Conservation (phyloP, 306 rosid genomes). For the Lithocarpus polystachyus region DNA sequence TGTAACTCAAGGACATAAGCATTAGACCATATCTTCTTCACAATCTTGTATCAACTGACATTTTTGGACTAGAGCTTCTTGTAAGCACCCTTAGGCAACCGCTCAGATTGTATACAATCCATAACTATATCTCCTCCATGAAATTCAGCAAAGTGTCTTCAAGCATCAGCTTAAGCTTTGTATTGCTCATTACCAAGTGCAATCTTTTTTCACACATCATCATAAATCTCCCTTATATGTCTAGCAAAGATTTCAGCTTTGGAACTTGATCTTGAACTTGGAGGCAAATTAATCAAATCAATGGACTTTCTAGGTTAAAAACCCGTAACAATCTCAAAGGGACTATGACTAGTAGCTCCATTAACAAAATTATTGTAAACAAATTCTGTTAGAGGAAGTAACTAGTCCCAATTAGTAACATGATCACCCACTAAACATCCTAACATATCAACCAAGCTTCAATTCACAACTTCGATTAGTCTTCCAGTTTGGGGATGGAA, state of each 20-base stretch:
- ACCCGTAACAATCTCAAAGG: not conserved
- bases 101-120: not conserved
- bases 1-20: not conserved
- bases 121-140: not conserved
- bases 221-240: not conserved
- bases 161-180: not conserved
- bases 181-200: not conserved
- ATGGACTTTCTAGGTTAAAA: not conserved
- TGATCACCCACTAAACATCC: not conserved
- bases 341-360: not conserved
- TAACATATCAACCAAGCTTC: not conserved
- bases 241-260: not conserved
- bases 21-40: not conserved
- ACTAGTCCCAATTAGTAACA: not conserved
- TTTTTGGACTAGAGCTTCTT: not conserved
- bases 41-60: not conserved
- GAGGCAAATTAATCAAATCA: not conserved
- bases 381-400: not conserved
- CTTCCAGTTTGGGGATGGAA: not conserved
- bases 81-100: not conserved
- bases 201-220: not conserved
- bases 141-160: not conserved
- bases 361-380: not conserved
- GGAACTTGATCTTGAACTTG: not conserved
- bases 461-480: not conserved